These are phyloP conservation scores for Mortierella sp. DNA, from an alignment of 371 early-diverging fungal genomes.

Conservation along the genomic window DNA sequence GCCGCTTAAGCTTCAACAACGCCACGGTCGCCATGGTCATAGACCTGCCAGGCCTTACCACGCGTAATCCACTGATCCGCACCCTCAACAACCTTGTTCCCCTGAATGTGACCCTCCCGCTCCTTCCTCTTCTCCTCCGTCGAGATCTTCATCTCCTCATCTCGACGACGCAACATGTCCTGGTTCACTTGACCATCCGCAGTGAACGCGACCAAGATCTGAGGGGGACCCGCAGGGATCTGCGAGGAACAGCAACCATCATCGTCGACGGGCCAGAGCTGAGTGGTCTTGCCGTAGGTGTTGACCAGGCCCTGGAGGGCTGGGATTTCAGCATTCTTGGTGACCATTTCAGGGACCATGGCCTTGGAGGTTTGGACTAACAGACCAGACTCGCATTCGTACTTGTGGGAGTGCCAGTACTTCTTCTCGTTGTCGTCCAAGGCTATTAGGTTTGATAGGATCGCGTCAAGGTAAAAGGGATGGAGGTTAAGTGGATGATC, in stretches of 20 bases:
- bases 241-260: conserved; percentile 33
- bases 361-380: conserved; percentile 50
- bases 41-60: conserved; percentile 37
- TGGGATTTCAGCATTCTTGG: conserved; percentile 43
- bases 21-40: conserved; percentile 18
- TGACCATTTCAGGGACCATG: conserved; percentile 52
- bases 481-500: background rate
- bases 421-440: conserved; percentile 62
- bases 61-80: conserved; percentile 45
- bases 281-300: conserved; percentile 61
- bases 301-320: conserved; percentile 49
- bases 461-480: background rate
- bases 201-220: conserved; percentile 41
- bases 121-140: conserved; percentile 31
- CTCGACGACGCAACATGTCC: conserved; percentile 27
- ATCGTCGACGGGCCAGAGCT: conserved; percentile 60
- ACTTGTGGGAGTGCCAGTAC: conserved; percentile 67
- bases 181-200: conserved; percentile 40
- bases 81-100: conserved; percentile 16
- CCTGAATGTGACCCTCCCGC: conserved; percentile 23
- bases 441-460: conserved; percentile 9
- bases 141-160: conserved; percentile 33
- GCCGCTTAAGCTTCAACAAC: background rate
- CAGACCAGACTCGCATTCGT: conserved; percentile 61
- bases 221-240: conserved; percentile 38